phyloP scores from a whole-genome alignment of 805 yeast species.

The Wickerhamomyces queroliae region DNA sequence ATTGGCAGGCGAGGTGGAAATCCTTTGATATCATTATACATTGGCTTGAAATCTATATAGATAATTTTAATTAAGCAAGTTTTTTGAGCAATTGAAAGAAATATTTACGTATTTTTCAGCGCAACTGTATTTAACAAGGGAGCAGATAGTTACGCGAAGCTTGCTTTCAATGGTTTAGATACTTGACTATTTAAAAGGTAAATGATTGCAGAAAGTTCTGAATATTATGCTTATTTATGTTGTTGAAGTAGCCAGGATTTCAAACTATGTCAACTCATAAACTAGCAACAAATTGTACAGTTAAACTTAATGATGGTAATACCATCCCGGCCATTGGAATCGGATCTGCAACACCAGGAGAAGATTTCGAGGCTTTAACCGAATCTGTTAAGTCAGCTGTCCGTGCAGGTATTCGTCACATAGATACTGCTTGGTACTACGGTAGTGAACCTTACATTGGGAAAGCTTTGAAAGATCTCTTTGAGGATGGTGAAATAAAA shows the following conservation, averaged over 20 bases:
- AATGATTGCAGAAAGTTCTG: no score
- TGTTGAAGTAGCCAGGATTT: not conserved
- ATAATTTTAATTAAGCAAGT: not conserved
- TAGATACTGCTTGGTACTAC: constrained; percentile 66
- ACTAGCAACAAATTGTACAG: not conserved
- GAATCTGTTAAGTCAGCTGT: constrained; percentile 55
- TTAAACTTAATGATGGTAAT: constrained; percentile 44
- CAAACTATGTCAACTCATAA: not conserved
- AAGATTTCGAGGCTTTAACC: constrained; percentile 37
- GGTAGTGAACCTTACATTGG: constrained; percentile 54
- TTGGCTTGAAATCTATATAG: not conserved
- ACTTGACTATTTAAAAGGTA: no score
- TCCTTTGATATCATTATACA: constrained; percentile 9
- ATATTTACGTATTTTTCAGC: no score
- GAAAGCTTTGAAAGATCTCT: constrained; percentile 37
- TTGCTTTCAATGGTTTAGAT: no score
- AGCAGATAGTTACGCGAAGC: no score
- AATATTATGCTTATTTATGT: no score
- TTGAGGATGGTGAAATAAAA: constrained; percentile 39
- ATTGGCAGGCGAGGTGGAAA: constrained; percentile 32
- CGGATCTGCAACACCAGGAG: constrained; percentile 52
- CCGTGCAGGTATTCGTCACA: constrained; percentile 60
- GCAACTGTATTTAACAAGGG: no score
- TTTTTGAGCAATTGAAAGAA: not conserved
- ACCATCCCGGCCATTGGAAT: constrained; percentile 59